phyloP scores from a whole-genome alignment of 2,329 filamentous ascomycete genomes.

The Helotiales sp. region DNA sequence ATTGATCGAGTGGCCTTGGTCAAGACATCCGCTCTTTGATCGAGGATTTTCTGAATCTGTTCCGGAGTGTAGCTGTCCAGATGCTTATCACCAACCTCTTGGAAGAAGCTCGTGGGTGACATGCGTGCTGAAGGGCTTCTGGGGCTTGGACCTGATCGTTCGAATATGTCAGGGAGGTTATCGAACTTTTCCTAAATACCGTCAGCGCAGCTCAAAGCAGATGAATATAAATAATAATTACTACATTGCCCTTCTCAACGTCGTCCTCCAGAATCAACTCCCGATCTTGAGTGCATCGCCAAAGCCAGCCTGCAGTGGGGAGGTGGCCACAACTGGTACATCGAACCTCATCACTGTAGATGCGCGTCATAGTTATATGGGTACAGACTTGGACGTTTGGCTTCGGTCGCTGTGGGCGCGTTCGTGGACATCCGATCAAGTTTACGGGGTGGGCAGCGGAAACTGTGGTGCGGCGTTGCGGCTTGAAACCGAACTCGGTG shows the following conservation, averaged over 20 bases:
- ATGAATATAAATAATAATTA: conserved; percentile 20
- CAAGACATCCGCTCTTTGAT: conserved; percentile 36
- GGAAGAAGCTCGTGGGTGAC: conserved; percentile 29
- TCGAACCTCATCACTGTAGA: conserved; percentile 52
- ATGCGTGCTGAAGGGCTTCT: conserved; percentile 27
- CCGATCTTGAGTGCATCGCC: conserved; percentile 68
- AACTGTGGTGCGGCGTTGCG: background rate
- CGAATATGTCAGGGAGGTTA: conserved; percentile 26
- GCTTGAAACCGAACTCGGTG: background rate
- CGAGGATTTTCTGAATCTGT: conserved; percentile 49
- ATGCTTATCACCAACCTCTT: conserved; percentile 44
- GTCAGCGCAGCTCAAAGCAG: conserved; percentile 22
- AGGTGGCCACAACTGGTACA: conserved; percentile 59
- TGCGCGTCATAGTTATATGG: conserved; percentile 66
- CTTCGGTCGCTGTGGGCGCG: conserved; percentile 14
- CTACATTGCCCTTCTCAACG: conserved; percentile 31
- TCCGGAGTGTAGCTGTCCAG: conserved; percentile 46
- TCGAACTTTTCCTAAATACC: conserved; percentile 33
- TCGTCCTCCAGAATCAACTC: conserved; percentile 44
- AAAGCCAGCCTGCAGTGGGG: conserved; percentile 64
- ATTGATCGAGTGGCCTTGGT: background rate
- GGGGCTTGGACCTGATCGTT: conserved; percentile 19
- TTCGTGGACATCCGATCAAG: background rate
- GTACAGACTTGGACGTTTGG: conserved; percentile 55
- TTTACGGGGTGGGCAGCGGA: background rate